These are phyloP conservation scores for Protomyces pachydermus DNA, from an alignment of 1,139 yeast genomes.

Conservation along the genomic window DNA sequence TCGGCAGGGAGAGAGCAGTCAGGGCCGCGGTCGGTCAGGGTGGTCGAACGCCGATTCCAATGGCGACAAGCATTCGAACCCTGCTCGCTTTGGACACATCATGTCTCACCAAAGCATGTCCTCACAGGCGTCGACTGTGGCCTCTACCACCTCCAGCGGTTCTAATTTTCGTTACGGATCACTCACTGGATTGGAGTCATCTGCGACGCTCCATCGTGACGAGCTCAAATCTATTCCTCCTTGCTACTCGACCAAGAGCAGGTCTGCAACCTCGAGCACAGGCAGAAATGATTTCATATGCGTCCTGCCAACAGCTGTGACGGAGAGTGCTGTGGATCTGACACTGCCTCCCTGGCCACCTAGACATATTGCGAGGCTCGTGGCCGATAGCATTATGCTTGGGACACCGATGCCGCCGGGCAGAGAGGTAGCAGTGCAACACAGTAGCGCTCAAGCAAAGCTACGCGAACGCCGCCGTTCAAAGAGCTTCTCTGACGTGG, in stretches of 20 bases:
- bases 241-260: background rate
- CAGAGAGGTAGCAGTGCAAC: background rate
- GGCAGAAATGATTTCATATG: background rate
- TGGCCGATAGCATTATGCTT: background rate
- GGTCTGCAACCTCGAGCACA: background rate
- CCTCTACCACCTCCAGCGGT: background rate
- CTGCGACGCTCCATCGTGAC: background rate
- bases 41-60: background rate
- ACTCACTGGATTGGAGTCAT: background rate
- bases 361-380: background rate
- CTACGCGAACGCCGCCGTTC: background rate
- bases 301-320: background rate
- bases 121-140: background rate
- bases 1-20: background rate
- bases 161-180: background rate
- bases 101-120: background rate
- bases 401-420: background rate
- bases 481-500: background rate
- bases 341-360: background rate
- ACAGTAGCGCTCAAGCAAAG: background rate
- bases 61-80: background rate
- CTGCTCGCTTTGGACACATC: background rate
- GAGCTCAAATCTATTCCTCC: background rate
- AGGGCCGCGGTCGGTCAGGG: background rate
- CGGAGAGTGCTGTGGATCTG: background rate